These are phyloP conservation scores for Lactarius pseudohatsudake DNA, from an alignment of 768 basidiomycete genomes.

Conservation along the genomic window DNA sequence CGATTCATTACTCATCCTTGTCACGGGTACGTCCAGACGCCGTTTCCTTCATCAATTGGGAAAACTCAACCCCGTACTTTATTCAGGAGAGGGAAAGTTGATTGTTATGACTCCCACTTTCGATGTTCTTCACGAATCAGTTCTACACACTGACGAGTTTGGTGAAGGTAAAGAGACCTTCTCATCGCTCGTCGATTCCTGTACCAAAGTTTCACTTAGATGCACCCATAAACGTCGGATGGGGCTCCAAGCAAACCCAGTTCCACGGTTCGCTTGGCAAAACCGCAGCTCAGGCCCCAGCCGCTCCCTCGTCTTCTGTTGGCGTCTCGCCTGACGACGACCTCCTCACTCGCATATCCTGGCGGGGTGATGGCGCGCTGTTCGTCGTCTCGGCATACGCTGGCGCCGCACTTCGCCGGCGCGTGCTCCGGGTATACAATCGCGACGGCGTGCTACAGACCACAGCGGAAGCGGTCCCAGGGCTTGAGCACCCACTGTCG, in stretches of 20 bases:
- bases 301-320: constrained; percentile 40
- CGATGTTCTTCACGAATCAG: constrained; percentile 80
- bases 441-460: constrained; percentile 73
- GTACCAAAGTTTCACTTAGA: constrained; percentile 45
- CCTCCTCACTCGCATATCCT: constrained; percentile 68
- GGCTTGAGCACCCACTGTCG: constrained; percentile 72
- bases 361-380: constrained; percentile 91
- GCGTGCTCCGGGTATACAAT: constrained; percentile 73
- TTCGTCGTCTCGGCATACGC: constrained; percentile 67
- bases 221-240: constrained; percentile 91
- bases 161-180: constrained; percentile 64
- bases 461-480: constrained; percentile 80
- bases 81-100: constrained; percentile 68
- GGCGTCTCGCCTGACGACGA: constrained; percentile 73
- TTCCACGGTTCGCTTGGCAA: constrained; percentile 97
- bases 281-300: constrained; percentile 59
- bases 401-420: constrained; percentile 41
- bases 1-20: constrained; percentile 77
- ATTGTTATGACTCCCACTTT: constrained; percentile 88
- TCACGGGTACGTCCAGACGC: constrained; percentile 57
- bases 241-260: constrained; percentile 96
- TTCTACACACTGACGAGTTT: constrained; percentile 71
- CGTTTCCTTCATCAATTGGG: neutral
- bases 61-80: constrained; percentile 5
- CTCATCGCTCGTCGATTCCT: neutral